A percentile compares a stretch with the other conserved stretches of the same genome.
Evolutionary conservation across 768 basidiomycete species (phyloP).

Genomic region (Lepiota brunneoincarnata): DNA sequence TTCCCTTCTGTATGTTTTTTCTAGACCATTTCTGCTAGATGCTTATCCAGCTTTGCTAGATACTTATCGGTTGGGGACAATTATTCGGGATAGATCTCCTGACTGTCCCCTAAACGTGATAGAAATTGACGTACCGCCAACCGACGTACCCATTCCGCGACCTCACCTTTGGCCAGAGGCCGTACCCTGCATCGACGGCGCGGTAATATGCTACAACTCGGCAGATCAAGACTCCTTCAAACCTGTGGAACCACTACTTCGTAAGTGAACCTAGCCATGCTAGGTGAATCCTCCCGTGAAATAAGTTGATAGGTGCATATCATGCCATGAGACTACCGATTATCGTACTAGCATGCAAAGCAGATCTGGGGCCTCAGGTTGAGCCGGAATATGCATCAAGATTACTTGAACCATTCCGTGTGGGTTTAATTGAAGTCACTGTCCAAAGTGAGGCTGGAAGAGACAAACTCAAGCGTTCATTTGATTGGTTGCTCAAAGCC

Average conservation of each 20-base stretch:
- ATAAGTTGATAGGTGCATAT: slow-evolving; percentile 48
- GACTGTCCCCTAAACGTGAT: slow-evolving; percentile 49
- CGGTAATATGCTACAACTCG: slow-evolving; percentile 85
- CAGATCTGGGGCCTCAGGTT: slow-evolving; percentile 61
- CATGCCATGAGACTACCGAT: slow-evolving; percentile 55
- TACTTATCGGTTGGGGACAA: slow-evolving; percentile 24
- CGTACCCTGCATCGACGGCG: slow-evolving; percentile 67
- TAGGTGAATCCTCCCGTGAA: not conserved
- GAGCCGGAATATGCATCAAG: slow-evolving; percentile 50
- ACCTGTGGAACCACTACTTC: slow-evolving; percentile 64
- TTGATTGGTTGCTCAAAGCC: slow-evolving; percentile 71
- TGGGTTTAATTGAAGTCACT: slow-evolving; percentile 77
- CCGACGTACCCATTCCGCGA: slow-evolving; percentile 25
- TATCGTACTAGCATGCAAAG: slow-evolving; percentile 86
- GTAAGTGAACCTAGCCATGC: slow-evolving; percentile 44
- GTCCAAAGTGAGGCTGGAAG: slow-evolving; percentile 53
- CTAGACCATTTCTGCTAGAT: not conserved
- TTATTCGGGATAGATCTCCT: slow-evolving; percentile 20
- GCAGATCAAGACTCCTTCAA: slow-evolving; percentile 58
- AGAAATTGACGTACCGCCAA: slow-evolving; percentile 48
- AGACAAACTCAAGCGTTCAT: slow-evolving; percentile 69
- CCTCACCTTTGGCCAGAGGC: slow-evolving; percentile 45
- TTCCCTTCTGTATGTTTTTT: slow-evolving; percentile 4
- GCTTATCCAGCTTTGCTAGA: slow-evolving; percentile 20
- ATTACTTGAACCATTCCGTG: slow-evolving; percentile 60